Evolutionary conservation across 148 eudicot species (phyloP).

Genomic region (Rhododendron ferrugineum): DNA sequence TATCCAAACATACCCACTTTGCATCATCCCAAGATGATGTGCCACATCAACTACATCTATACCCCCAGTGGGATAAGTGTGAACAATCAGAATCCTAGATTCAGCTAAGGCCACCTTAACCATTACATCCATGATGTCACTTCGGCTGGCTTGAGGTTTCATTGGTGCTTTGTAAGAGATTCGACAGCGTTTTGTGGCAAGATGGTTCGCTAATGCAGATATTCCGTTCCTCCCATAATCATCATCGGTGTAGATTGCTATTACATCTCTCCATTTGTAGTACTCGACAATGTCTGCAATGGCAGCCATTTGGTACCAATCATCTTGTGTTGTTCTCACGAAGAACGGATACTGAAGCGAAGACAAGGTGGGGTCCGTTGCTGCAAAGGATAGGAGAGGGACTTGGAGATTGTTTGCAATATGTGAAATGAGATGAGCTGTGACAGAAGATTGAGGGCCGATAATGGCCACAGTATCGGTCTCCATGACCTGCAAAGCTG

Average conservation of each 20-base stretch:
- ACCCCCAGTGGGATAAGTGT: conserved; percentile 34
- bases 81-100: conserved; percentile 52
- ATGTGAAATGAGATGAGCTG: conserved; percentile 45
- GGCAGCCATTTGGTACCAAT: conserved; percentile 61
- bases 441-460: conserved; percentile 65
- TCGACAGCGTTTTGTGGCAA: conserved; percentile 30
- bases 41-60: conserved; percentile 27
- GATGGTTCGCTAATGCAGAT: conserved; percentile 36
- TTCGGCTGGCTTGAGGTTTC: conserved; percentile 29
- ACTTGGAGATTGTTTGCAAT: conserved; percentile 54
- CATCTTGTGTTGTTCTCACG: conserved; percentile 42
- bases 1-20: conserved; percentile 27
- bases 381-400: conserved; percentile 57
- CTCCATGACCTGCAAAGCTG: conserved; percentile 74
- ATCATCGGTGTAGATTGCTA: conserved; percentile 51
- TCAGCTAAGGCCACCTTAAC: conserved; percentile 37
- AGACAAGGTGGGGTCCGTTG: conserved; percentile 55
- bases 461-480: conserved; percentile 54
- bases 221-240: conserved; percentile 67
- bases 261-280: conserved; percentile 53
- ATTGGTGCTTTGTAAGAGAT: conserved; percentile 47
- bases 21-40: conserved; percentile 23
- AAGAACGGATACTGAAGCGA: conserved; percentile 54
- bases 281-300: conserved; percentile 48
- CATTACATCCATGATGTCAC: conserved; percentile 36